Base-by-base conservation (phyloP, 2,329 filamentous ascomycete species). In the Aspergillus phoenicis region DNA sequence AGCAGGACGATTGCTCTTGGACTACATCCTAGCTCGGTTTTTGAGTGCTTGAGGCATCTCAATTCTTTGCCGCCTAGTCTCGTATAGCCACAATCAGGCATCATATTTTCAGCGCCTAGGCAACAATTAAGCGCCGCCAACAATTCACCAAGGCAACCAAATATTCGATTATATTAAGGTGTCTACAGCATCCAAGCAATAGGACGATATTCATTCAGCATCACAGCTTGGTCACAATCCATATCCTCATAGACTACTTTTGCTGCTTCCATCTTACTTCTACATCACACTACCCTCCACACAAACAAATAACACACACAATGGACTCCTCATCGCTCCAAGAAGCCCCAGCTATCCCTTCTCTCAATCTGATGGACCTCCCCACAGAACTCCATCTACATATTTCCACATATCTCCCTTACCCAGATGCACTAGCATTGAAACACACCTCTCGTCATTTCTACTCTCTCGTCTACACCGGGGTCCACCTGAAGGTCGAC, bases 401-500 rank as follows among this genome's bases (percentile, higher is more conserved):
- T 53, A 87, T 91, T 58, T 79, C 84, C 33, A 71, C 80, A 10
- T 78, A 85, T 57, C 84, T 91, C 61, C 83, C 83, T 33, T 91
- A 91, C 63, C 89, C 89, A 0, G 89, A 91, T 63, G 89, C 89
- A 0, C 81, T 91, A 1, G 88, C 88, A 0, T 77, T 91, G 15
- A 91, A 91, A 69, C 88, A 91, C 71, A 84, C 84, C 20, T 87
- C 78, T 69, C 82, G 82, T 60, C 81, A 89, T 69, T 88, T 91
- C 72, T 88, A 87, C 76, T 68, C 73, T 52, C 75, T 90, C 1
- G 87, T 91, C 62, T 82, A 88, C 71, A 91, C 89, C 0, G 87
- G 86, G 38, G 79, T 91, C 30, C 74, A 80, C 28, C 79, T 90
- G 48, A 90, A 91, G 71, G 83, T 91, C 11, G 83, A 85, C 60